These are phyloP conservation scores for Westerdykella aurantiaca DNA, from an alignment of 2,329 filamentous ascomycete genomes.

Conservation along the genomic window DNA sequence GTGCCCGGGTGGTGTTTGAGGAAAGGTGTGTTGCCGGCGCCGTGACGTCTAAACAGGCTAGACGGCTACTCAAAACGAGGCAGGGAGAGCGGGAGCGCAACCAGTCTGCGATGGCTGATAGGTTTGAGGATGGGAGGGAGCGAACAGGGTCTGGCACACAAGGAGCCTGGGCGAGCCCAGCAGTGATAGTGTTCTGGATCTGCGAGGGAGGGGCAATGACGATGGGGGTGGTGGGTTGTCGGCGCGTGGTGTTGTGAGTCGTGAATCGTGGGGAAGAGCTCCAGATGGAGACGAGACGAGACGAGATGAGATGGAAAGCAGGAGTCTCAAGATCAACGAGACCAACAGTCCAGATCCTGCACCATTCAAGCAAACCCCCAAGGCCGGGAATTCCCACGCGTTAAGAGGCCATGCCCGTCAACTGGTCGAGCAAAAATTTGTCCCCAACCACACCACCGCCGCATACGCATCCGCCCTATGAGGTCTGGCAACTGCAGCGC, in stretches of 20 bases:
- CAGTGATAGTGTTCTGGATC: slow-evolving; percentile 3
- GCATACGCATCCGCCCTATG: neutral
- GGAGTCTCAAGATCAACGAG: neutral
- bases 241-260: neutral
- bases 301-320: neutral
- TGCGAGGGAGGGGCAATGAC: neutral
- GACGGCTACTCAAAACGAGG: slow-evolving; percentile 12
- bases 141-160: slow-evolving; percentile 7
- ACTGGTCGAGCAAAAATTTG: too few species aligned
- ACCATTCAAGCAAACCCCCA: too few species aligned
- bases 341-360: too few species aligned
- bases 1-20: slow-evolving; percentile 6
- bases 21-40: slow-evolving; percentile 9
- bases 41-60: slow-evolving; percentile 6
- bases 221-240: neutral
- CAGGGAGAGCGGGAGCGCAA: slow-evolving; percentile 9
- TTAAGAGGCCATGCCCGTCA: too few species aligned
- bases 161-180: neutral
- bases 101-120: slow-evolving; percentile 14
- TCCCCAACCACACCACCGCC: too few species aligned
- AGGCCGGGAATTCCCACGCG: too few species aligned
- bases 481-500: too few species aligned
- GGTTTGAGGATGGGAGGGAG: slow-evolving; percentile 12
- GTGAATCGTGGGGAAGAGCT: neutral
- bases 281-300: too few species aligned